Base-by-base conservation (phyloP, 2,329 filamentous ascomycete genomes). In the Trichoderma sp. region DNA sequence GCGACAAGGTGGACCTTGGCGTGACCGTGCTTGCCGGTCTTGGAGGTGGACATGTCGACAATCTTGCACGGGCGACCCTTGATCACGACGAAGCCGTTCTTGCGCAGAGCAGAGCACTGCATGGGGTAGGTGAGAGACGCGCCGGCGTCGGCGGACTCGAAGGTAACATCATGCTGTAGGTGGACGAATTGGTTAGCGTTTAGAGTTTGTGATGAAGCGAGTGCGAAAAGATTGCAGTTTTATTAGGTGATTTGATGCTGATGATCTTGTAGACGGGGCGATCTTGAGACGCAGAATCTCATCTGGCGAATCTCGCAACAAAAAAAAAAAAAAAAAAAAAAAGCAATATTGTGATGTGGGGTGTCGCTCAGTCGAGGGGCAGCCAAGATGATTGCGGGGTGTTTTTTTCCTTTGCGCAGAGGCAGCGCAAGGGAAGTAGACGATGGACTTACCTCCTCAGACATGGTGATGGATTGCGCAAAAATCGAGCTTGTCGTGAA, bases 1-100 rank as follows among this genome's bases (percentile, higher is more conserved):
- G 95, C 97, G 84, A 98, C 93, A 83, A 99, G 90, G 89, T 99
- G 96, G 87, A 99, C 97, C 93, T 99, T 99, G 89, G 97, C 97
- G 94, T 99, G 97, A 88, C 97, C 97, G 94, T 99, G 97, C 95
- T 99, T 99, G 89, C 97, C 97, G 82, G 97, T 99, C 95, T 99
- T 99, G 87, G 97, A 99, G 90, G 97, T 99, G 82, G 95, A 98
- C 97, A 99, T 99, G 85, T 99, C 97, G 87, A 98, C 94, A 84
- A 99, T 99, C 94, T 98, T 99, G 95, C 97, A 99, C 83, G 97
- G 97, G 83, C 97, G 97, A 88, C 91, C 89, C 93, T 99, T 99
- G 90, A 99, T 98, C 87, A 96, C 93, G 87, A 99, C 97, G 91
- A 94, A 93, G 81, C 97, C 96, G 93, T 97, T 97, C 95, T 99